Percentiles rank a stretch among this genome's conserved stretches.
These are phyloP conservation scores for Diaporthe vaccinii DNA, from an alignment of 2,329 filamentous ascomycete genomes.

Conservation along the genomic window DNA sequence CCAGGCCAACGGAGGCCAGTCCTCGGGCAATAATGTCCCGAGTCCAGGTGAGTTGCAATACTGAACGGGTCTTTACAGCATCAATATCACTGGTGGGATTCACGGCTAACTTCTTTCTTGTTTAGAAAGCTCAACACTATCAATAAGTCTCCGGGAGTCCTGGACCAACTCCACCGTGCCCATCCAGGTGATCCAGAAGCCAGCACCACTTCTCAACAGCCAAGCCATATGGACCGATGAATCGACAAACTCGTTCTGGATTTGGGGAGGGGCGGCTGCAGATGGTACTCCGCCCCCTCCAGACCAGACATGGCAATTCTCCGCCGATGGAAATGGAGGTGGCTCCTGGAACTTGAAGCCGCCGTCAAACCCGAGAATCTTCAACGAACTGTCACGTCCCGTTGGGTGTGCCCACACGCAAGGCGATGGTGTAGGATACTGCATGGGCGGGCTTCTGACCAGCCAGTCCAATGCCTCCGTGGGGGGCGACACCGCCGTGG, in stretches of 20 bases:
- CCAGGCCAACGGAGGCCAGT: constrained; percentile 45
- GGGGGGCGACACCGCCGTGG: constrained; percentile 41
- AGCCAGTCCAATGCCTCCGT: constrained; percentile 46
- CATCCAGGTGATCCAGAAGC: constrained; percentile 48
- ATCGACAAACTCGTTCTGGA: constrained; percentile 49
- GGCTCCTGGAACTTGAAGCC: constrained; percentile 4
- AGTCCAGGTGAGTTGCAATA: neutral
- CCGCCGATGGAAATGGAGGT: constrained; percentile 6
- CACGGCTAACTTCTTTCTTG: neutral
- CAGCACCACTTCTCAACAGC: constrained; percentile 48
- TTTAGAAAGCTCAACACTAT: constrained; percentile 52
- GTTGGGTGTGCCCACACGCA: constrained; percentile 48
- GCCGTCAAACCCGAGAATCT: constrained; percentile 48
- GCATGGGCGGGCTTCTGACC: constrained; percentile 49
- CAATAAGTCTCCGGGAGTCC: constrained; percentile 49
- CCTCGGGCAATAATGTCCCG: constrained; percentile 44
- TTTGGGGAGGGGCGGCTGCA: constrained; percentile 51
- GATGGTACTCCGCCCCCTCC: constrained; percentile 44
- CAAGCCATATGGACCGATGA: constrained; percentile 52
- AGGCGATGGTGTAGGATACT: constrained; percentile 48
- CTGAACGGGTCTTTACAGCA: neutral
- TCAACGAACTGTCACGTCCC: constrained; percentile 53
- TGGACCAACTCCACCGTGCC: constrained; percentile 53
- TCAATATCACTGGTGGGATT: neutral
- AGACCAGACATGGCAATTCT: constrained; percentile 48